A percentile compares a stretch with the other conserved stretches of the same genome.
phyloP scores from a whole-genome alignment of 2,329 filamentous ascomycete species.

The Verticillium tricorpus region DNA sequence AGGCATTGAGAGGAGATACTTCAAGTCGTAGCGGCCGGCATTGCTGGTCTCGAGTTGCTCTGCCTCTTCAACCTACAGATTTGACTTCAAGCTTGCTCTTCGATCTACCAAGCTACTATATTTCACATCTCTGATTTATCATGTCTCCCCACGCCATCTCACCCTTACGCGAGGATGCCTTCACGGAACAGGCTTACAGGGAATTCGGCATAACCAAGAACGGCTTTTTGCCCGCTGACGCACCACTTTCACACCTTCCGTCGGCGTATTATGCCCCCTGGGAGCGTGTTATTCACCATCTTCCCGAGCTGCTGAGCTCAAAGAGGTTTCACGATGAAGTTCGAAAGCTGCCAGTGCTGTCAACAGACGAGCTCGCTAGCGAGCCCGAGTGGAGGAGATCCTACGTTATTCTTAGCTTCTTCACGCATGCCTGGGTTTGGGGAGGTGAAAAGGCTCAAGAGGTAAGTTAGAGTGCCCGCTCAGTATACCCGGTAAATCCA shows the following conservation, averaged over 20 bases:
- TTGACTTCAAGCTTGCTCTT: neutral
- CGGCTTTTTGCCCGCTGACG: conserved; percentile 71
- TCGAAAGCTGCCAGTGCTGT: conserved; percentile 63
- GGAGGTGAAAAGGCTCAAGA: conserved; percentile 71
- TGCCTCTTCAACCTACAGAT: neutral
- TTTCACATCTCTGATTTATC: conserved; percentile 2
- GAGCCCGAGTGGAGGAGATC: conserved; percentile 77
- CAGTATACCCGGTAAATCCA: neutral
- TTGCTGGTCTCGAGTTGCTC: conserved; percentile 3
- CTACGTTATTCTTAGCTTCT: conserved; percentile 72
- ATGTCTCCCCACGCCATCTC: conserved; percentile 40
- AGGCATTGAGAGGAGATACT: conserved; percentile 3
- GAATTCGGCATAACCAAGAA: conserved; percentile 42
- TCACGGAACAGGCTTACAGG: conserved; percentile 15
- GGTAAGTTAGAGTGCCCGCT: conserved; percentile 34
- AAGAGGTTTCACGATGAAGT: conserved; percentile 60
- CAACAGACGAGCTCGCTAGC: conserved; percentile 55
- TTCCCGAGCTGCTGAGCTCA: conserved; percentile 63
- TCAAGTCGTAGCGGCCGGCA: neutral
- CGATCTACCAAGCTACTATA: neutral
- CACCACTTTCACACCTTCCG: conserved; percentile 61
- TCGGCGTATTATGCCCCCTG: conserved; percentile 74
- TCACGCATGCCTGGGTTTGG: conserved; percentile 88
- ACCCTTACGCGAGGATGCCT: conserved; percentile 6
- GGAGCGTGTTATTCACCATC: conserved; percentile 65